Conservation (phyloP, 768 basidiomycete species). For the Stropharia rugosoannulata region DNA sequence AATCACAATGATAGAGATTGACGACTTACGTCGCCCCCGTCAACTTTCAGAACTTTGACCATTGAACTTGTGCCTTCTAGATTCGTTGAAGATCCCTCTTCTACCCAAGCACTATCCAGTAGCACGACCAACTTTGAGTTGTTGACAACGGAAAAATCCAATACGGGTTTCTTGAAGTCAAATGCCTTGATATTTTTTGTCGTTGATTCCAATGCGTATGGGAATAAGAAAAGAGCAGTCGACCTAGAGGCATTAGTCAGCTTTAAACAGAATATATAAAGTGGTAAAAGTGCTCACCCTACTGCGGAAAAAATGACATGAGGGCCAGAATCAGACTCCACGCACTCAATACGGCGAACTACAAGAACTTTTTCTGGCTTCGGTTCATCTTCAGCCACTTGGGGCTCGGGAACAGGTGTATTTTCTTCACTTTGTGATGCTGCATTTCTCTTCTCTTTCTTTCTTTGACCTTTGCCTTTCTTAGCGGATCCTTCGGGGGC, state of each 20-base stretch:
- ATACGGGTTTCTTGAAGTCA: constrained; percentile 57
- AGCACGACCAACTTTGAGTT: constrained; percentile 43
- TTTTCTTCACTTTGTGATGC: constrained; percentile 7
- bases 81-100: constrained; percentile 10
- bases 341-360: constrained; percentile 53
- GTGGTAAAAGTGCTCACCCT: constrained; percentile 50
- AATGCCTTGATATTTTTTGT: constrained; percentile 31
- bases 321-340: constrained; percentile 32
- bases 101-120: constrained; percentile 45
- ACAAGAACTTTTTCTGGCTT: constrained; percentile 47
- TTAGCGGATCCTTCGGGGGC: constrained; percentile 20
- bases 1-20: not conserved
- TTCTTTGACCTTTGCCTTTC: constrained; percentile 19
- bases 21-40: constrained; percentile 37
- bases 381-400: constrained; percentile 14
- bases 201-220: constrained; percentile 24
- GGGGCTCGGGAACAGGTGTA: constrained; percentile 4
- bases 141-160: constrained; percentile 49
- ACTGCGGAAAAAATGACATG: constrained; percentile 66
- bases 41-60: constrained; percentile 32
- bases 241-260: constrained; percentile 40
- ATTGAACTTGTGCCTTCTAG: constrained; percentile 9
- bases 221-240: constrained; percentile 60
- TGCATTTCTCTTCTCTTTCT: constrained; percentile 15
- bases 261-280: not conserved